Base-by-base conservation (phyloP, 345 rosid genomes). In the Camelina neglecta region DNA sequence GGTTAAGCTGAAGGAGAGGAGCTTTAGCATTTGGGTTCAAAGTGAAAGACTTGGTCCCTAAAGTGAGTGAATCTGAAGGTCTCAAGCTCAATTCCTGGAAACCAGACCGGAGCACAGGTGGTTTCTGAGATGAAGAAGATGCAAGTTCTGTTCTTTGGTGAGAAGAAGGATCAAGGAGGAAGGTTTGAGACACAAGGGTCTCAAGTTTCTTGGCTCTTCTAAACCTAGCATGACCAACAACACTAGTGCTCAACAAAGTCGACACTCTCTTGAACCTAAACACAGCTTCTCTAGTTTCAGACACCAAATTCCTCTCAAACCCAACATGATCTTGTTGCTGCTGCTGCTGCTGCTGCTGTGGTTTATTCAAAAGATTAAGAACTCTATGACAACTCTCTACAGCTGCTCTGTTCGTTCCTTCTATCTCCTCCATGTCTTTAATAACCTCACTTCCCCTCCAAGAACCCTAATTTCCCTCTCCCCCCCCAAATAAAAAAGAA, bases 201-300 rank as follows among this genome's bases (percentile, higher is more conserved):
- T 81, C 84, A 23, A 81, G 65, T 16, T 85, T 87, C 83, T 84
- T 89, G n/a, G 84, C 71, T 82, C 86, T 89, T 80, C 98, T 87
- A 47, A 93, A 92, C 82, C 99, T 88, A 8, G 99, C 96, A 86
- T 93, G 99, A 75, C 98, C 97, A 79, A 88, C 97, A 79, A 88
- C 87, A 75, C 89, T 82, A 51, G 65, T 80, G 63, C 88, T 81
- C 54, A 96, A 76, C 81, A 96, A 85, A 80, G 84, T 90, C 81
- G 78, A 82, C 54, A 96, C 97, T 80, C 84, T 93, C 77, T 91
- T 93, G 80, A 96, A 93, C 92, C 82, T 85, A 82, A 71, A 85
- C 66, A 96, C 94, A 81, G 97, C 97, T 58, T 96, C 97, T 60
- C 84, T 87, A 69, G 93, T 88, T 77, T 90, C 93, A 65, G 80